Base-by-base conservation (phyloP, 495 filamentous ascomycete species). In the Talaromyces nanjingensis region DNA sequence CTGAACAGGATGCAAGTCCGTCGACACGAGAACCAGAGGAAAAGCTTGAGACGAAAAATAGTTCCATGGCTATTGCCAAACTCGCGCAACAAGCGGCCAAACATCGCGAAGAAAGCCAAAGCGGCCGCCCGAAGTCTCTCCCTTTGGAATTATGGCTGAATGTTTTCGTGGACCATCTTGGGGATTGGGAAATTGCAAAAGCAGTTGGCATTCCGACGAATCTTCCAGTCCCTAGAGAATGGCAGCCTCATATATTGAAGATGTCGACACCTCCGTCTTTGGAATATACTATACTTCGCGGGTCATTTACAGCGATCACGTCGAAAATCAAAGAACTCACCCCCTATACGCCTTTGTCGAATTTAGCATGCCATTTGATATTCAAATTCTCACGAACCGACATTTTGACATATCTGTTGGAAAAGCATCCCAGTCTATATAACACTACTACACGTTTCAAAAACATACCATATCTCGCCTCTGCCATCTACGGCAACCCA, bases 81-180 rank as follows among this genome's bases (percentile, higher is more conserved):
- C 34, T 64, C 20, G 20, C 62, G 45, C 52, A 57, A 31, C 62
- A 57, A 7, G 42, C 47, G 0, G 54, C 63, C 25, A 60, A 64
- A 27, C 33, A 34, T 11, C 27, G 39, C 20, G 63, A 69, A 59
- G 20, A 71, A 66, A 18, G 34, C 61, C 8, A 69, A 73, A 64
- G 60, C 58, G 6, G 72, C 67, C 20, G 67, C 66, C 42, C 63
- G 0, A 69, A 60, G 18, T 74, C 71, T 6, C 76, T 97, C 0
- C 93, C 93, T 0, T 84, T 89, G 0, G 93, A 97, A 72, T 80
- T 97, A 25, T 97, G 93, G 92, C 84, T 89, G 29, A 88, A 90
- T 55, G 88, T 97, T 25, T 86, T 97, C 49, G 88, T 94, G 67
- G 86, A 87, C 66, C 75, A 80, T 25, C 81, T 91, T 16, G 84